Conservation (phyloP, 495 filamentous ascomycete genomes). For the Pyrenula aspistea region DNA sequence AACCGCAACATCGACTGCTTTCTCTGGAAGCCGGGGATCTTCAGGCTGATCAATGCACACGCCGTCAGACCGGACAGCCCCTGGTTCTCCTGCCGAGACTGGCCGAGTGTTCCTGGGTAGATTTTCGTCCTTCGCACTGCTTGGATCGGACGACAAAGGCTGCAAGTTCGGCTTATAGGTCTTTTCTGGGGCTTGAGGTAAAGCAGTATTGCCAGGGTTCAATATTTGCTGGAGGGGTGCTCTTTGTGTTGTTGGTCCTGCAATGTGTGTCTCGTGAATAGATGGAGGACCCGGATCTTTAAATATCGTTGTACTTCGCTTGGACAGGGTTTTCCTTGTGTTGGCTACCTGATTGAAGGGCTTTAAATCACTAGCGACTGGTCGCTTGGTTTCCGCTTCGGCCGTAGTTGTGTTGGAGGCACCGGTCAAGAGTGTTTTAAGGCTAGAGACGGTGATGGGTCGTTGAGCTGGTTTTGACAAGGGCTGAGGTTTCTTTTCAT, state of each 20-base stretch:
- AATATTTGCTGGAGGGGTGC: slow-evolving; percentile 6
- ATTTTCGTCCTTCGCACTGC: background rate
- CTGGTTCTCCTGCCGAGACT: background rate
- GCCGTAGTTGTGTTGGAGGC: slow-evolving; percentile 19
- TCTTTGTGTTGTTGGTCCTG: slow-evolving; percentile 4
- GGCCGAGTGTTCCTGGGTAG: background rate
- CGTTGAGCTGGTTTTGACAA: slow-evolving; percentile 56
- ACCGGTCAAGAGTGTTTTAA: slow-evolving; percentile 34
- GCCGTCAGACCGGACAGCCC: slow-evolving; percentile 9
- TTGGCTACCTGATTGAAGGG: slow-evolving; percentile 14
- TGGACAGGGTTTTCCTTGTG: slow-evolving; percentile 36
- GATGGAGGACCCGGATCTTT: slow-evolving; percentile 34
- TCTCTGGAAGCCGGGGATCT: background rate
- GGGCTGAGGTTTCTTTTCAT: slow-evolving; percentile 34
- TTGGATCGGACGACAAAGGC: background rate
- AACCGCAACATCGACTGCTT: background rate
- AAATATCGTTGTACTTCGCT: slow-evolving; percentile 54
- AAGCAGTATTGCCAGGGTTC: slow-evolving; percentile 18
- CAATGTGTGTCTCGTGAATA: background rate
- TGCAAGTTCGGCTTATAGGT: background rate
- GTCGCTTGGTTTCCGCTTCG: slow-evolving; percentile 24
- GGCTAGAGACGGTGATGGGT: slow-evolving; percentile 35
- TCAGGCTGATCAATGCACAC: slow-evolving; percentile 8
- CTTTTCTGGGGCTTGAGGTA: background rate
- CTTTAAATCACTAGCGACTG: slow-evolving; percentile 12